These are phyloP conservation scores for Alternaria longipes DNA, from an alignment of 2,329 filamentous ascomycete species.

Conservation along the genomic window DNA sequence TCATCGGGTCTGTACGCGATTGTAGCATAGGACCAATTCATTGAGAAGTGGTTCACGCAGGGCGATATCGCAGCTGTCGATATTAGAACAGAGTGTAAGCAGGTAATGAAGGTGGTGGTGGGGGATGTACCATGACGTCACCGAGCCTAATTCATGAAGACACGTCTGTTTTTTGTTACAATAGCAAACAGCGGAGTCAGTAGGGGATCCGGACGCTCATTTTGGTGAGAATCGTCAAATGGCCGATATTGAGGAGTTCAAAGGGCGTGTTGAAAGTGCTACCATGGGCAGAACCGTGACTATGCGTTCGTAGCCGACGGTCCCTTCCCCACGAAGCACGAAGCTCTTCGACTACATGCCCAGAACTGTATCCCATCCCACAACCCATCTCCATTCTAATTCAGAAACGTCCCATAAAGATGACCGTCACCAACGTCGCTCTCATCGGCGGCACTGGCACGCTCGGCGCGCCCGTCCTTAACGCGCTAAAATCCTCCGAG, in stretches of 20 bases:
- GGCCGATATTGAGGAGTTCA: not conserved
- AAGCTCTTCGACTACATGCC: not conserved
- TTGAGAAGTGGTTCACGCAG: too few species aligned
- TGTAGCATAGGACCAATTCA: too few species aligned
- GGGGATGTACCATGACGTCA: not conserved
- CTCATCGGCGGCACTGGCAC: constrained; percentile 53
- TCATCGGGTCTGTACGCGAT: not conserved
- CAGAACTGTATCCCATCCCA: not conserved
- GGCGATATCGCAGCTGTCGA: not conserved
- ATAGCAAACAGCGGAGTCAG: too few species aligned
- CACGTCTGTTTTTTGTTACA: too few species aligned
- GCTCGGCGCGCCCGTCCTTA: constrained; percentile 46
- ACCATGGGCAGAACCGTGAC: too few species aligned
- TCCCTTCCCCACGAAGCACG: not conserved
- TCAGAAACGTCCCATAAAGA: too few species aligned
- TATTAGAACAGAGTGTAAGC: not conserved
- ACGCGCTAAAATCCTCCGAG: constrained; percentile 42
- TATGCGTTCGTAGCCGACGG: constrained; percentile 3
- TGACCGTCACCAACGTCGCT: constrained; percentile 51
- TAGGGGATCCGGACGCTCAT: accelerated
- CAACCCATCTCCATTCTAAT: not conserved
- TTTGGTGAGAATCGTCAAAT: accelerated
- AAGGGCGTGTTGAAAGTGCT: too few species aligned
- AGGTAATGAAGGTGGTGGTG: not conserved
- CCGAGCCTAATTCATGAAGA: not conserved